These are phyloP conservation scores for Hippophae rhamnoides DNA, from an alignment of 306 rosid species.

Conservation along the genomic window DNA sequence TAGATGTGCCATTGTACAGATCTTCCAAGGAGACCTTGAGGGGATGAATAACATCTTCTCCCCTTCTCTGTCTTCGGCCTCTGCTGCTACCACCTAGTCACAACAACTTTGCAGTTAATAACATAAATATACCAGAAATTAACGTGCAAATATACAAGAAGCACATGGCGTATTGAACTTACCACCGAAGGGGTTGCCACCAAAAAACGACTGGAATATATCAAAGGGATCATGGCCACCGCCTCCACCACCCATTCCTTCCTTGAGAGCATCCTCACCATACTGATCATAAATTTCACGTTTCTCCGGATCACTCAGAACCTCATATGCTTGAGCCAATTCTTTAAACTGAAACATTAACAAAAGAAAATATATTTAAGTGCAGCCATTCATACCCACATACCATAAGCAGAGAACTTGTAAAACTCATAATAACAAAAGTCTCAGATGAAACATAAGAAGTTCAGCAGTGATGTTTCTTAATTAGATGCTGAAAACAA, in stretches of 20 bases:
- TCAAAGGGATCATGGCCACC: slow-evolving; percentile 95
- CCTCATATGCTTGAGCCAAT: slow-evolving; percentile 92
- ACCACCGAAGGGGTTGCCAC: slow-evolving; percentile 84
- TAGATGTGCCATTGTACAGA: slow-evolving; percentile 67
- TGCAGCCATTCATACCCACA: background rate
- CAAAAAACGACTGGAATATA: slow-evolving; percentile 85
- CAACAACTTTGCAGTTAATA: slow-evolving; percentile 4
- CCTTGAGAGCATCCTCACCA: slow-evolving; percentile 96
- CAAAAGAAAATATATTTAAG: background rate
- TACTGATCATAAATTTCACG: slow-evolving; percentile 88
- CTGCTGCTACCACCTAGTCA: slow-evolving; percentile 57
- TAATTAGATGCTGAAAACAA: too few species aligned
- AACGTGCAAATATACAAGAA: background rate
- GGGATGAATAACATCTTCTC: slow-evolving; percentile 90
- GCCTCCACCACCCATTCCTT: slow-evolving; percentile 95
- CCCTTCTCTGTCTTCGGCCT: slow-evolving; percentile 92
- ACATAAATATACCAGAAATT: background rate
- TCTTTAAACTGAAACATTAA: slow-evolving; percentile 58
- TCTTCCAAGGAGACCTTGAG: slow-evolving; percentile 92
- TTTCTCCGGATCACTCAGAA: slow-evolving; percentile 85
- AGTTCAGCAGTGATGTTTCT: too few species aligned
- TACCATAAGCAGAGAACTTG: background rate
- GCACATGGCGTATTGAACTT: slow-evolving; percentile 3
- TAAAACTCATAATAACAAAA: background rate
- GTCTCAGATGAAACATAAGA: too few species aligned